Percentiles rank a stretch among this genome's conserved stretches.
Conservation (phyloP, 1,139 yeast genomes). For the Blastobotrys arbuscula region DNA sequence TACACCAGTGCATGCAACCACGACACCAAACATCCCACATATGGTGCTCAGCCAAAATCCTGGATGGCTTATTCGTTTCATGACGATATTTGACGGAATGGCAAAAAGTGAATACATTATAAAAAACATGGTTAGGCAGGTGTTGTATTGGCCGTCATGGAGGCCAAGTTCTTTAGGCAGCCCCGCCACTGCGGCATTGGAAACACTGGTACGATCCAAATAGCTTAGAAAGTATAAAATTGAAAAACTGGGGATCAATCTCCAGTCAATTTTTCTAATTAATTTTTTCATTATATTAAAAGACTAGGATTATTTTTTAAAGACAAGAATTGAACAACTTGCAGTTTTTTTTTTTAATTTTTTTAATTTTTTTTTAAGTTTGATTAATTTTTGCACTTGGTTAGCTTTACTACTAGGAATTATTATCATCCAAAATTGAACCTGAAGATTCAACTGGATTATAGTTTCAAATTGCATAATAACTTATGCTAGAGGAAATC, state of each 20-base stretch:
- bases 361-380: no score
- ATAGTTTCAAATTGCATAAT: no score
- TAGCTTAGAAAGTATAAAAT: conserved; percentile 48
- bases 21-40: conserved; percentile 51
- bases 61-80: conserved; percentile 30
- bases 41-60: conserved; percentile 45
- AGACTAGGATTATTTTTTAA: no score
- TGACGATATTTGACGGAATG: conserved; percentile 43
- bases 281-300: no score
- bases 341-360: no score
- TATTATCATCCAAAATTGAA: no score
- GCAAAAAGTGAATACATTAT: conserved; percentile 53
- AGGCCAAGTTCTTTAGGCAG: conserved; percentile 48
- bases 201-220: conserved; percentile 55
- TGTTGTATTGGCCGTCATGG: conserved; percentile 41
- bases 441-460: no score
- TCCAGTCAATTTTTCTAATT: conserved; percentile 18
- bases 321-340: no score
- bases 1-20: conserved; percentile 56
- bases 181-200: conserved; percentile 57
- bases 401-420: no score
- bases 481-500: no score
- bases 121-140: conserved; percentile 52
- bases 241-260: conserved; percentile 34
- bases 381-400: no score